These are phyloP conservation scores for Uronychia binucleata DNA, from an alignment of 73 alveolate species.

Conservation along the genomic window DNA sequence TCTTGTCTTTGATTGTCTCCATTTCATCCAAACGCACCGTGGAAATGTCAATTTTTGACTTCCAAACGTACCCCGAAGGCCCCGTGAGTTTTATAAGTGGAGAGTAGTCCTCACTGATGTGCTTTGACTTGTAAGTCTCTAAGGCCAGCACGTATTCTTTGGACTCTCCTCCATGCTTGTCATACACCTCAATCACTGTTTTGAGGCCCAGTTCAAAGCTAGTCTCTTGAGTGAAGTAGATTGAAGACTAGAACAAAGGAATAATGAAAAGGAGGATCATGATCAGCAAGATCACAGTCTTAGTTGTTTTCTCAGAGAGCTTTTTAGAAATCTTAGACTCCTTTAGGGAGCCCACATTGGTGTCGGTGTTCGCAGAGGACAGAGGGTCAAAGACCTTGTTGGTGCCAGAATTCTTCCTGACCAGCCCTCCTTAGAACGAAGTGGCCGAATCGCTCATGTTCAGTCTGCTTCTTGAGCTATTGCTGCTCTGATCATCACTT, in stretches of 20 bases:
- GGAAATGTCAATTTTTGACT: background rate
- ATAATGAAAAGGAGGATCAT: constrained; percentile 47
- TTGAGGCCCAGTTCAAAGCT: constrained; percentile 1
- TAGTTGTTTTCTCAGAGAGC: constrained; percentile 54
- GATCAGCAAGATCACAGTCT: constrained; percentile 44
- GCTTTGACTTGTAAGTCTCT: background rate
- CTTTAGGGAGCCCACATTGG: too few species aligned
- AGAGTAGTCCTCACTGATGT: background rate
- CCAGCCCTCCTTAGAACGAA: too few species aligned
- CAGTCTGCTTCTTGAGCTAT: too few species aligned
- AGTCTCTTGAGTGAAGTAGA: constrained; percentile 4
- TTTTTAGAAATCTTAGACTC: constrained; percentile 50
- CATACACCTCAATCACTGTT: background rate
- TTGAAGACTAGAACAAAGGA: constrained; percentile 7
- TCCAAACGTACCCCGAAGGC: background rate
- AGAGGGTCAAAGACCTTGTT: too few species aligned
- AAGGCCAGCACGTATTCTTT: background rate
- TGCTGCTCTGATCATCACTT: too few species aligned
- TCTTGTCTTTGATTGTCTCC: background rate
- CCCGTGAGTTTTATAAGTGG: background rate
- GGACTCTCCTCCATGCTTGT: background rate
- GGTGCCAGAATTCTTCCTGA: too few species aligned
- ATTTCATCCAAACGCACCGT: background rate
- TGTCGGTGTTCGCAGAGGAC: too few species aligned
- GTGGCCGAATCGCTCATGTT: too few species aligned